Conservation (phyloP, 192 early-diverging fungal genomes). For the Phlyctochytrium bullatum region DNA sequence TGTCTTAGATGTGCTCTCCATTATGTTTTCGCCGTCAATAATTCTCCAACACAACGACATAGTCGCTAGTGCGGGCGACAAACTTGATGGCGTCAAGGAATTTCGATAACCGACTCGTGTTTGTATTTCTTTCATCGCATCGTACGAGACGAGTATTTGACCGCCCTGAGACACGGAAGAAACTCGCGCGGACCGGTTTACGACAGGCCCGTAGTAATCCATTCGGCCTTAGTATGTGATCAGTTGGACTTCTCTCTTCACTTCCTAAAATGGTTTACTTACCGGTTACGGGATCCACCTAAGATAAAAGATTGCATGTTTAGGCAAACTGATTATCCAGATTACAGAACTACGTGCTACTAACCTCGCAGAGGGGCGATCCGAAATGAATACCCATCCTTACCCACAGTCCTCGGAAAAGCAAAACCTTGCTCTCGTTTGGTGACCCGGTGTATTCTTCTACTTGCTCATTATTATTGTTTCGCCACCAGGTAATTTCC, state of each 20-base stretch:
- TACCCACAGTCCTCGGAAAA: slow-evolving; percentile 85
- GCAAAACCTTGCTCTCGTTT: slow-evolving; percentile 32
- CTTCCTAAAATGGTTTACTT: not conserved
- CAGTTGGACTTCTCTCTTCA: not conserved
- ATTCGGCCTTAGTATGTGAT: slow-evolving; percentile 57
- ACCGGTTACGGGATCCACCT: slow-evolving; percentile 75
- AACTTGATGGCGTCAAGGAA: not conserved
- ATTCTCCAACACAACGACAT: slow-evolving; percentile 6
- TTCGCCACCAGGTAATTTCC: slow-evolving; percentile 57
- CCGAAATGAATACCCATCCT: slow-evolving; percentile 96
- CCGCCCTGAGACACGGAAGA: slow-evolving; percentile 85
- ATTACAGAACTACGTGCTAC: not conserved
- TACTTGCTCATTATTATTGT: slow-evolving; percentile 20
- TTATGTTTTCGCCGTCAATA: slow-evolving; percentile 43
- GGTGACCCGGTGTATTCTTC: slow-evolving; percentile 1
- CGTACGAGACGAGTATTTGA: slow-evolving; percentile 82
- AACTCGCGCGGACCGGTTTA: slow-evolving; percentile 83
- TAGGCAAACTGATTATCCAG: not conserved
- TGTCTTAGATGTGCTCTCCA: slow-evolving; percentile 4
- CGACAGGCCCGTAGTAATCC: slow-evolving; percentile 96
- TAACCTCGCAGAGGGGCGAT: slow-evolving; percentile 70
- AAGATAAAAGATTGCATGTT: not conserved
- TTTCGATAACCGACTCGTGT: slow-evolving; percentile 9
- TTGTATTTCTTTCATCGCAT: slow-evolving; percentile 67
- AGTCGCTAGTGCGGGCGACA: slow-evolving; percentile 8